phyloP scores from a whole-genome alignment of 2,329 filamentous ascomycete species.

The Arthrinium phaeospermum region DNA sequence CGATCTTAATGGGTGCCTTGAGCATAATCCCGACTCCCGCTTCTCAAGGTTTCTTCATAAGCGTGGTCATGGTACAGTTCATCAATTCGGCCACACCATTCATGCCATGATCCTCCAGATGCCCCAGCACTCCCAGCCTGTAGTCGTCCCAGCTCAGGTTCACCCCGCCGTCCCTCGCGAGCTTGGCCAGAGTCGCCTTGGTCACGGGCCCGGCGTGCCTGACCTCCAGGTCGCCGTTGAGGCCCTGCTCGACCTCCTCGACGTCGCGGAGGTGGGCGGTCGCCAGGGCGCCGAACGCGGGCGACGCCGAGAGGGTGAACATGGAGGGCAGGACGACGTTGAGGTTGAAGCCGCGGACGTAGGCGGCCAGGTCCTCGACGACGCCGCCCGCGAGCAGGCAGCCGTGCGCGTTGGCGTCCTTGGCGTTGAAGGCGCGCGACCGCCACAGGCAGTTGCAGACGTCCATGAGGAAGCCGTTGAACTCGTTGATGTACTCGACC shows the following conservation, averaged over 20 bases:
- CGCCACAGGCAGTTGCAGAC: slow-evolving; percentile 86
- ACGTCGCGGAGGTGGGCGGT: slow-evolving; percentile 60
- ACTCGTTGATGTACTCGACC: slow-evolving; percentile 66
- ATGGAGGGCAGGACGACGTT: slow-evolving; percentile 52
- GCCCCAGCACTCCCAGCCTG: slow-evolving; percentile 71
- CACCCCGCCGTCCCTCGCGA: slow-evolving; percentile 70
- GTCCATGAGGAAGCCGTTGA: slow-evolving; percentile 88
- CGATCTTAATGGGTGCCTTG: background rate
- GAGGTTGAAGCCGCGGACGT: slow-evolving; percentile 55
- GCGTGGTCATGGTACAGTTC: slow-evolving; percentile 80
- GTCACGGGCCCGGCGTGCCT: slow-evolving; percentile 74
- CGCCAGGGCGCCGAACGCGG: slow-evolving; percentile 60
- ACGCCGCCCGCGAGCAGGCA: slow-evolving; percentile 55
- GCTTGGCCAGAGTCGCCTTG: slow-evolving; percentile 65
- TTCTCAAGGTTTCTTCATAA: slow-evolving; percentile 56
- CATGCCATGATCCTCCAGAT: slow-evolving; percentile 68
- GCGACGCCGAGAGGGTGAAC: slow-evolving; percentile 66
- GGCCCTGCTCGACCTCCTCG: slow-evolving; percentile 59
- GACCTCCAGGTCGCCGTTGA: slow-evolving; percentile 44
- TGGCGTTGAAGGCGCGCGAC: slow-evolving; percentile 69
- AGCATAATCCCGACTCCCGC: too few relatives aligned
- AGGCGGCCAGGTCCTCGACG: slow-evolving; percentile 51
- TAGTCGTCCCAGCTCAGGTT: slow-evolving; percentile 76
- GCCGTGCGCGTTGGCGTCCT: slow-evolving; percentile 67
- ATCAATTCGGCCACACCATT: slow-evolving; percentile 73